These are phyloP conservation scores for Triticum turgidum DNA, from an alignment of 176 grass and related monocot species.

Conservation along the genomic window DNA sequence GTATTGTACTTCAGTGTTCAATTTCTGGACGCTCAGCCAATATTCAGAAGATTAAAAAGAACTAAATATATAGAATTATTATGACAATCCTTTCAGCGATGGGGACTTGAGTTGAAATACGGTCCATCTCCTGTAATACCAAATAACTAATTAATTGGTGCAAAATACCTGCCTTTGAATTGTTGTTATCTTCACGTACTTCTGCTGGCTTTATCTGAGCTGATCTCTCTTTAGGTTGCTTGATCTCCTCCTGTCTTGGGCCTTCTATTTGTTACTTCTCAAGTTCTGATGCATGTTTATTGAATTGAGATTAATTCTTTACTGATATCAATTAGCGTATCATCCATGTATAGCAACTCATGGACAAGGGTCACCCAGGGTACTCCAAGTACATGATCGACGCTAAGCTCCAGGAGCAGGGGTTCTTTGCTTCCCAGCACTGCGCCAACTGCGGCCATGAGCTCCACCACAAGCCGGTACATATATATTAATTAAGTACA, in stretches of 20 bases:
- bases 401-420: slow-evolving; percentile 49
- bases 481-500: not conserved
- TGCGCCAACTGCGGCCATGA: slow-evolving; percentile 70
- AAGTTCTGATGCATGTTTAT: not conserved
- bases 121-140: not conserved
- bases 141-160: not conserved
- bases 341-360: slow-evolving; percentile 1
- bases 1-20: not conserved
- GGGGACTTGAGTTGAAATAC: not conserved
- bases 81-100: not conserved
- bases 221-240: not conserved
- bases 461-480: slow-evolving; percentile 53
- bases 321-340: not conserved
- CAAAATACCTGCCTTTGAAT: not conserved
- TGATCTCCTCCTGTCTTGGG: not conserved
- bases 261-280: not conserved
- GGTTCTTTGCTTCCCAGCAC: slow-evolving; percentile 11
- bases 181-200: not conserved
- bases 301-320: not conserved
- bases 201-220: not conserved
- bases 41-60: not conserved
- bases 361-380: slow-evolving; percentile 16
- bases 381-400: slow-evolving; percentile 13
- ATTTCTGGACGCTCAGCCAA: not conserved
- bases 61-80: not conserved